Base-by-base conservation (phyloP, 2,329 filamentous ascomycete genomes). In the Botryosphaeria agaves region DNA sequence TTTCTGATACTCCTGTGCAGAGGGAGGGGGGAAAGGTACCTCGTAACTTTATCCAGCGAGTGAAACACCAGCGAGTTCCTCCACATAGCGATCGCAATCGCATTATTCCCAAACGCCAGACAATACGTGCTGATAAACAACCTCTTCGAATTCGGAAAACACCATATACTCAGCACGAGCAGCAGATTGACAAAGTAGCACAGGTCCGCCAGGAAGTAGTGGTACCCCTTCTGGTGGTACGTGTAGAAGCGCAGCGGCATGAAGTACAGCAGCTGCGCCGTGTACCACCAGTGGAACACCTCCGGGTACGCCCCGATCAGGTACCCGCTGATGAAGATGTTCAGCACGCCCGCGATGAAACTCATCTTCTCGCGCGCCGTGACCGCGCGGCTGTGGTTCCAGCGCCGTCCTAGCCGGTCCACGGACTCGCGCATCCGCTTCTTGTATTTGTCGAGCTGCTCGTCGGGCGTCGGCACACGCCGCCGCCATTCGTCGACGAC, bases 121-220 rank as follows among this genome's bases (percentile, higher is more conserved):
- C 89, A 95, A 54, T 85, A 98, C 1, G 82, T 77, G 41, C 83
- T 76, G 39, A 91, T 89, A 53, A 98, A 85, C 11, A 98, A 67
- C 26, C 87, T 75, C 54, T 92, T 93, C 8, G 85, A 94, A 30
- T 68, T 60, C 0, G 89, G 89, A 45, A 95, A 94, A 19, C 79
- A 64, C 85, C 87, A 98, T 30, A 98, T 70, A 42, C 74, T 29
- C 36, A 91, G 60, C 38, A 87, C 62, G 18, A 81, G 61, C 32
- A 98, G 66, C 19, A 94, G 58, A 55, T 98, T 98, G 65, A 92
- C 84, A 47, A 95, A 98, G 58, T 98, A 98, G 61, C 89, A 98
- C 27, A 98, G 72, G 54, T 98, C 89, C 21, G 85, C 87, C 17
- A 95, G 63, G 56, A 98, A 95, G 59, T 98, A 98, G 55, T 94